Conservation (phyloP, 2,329 filamentous ascomycete species). For the Chrysosphaeria jannelii region DNA sequence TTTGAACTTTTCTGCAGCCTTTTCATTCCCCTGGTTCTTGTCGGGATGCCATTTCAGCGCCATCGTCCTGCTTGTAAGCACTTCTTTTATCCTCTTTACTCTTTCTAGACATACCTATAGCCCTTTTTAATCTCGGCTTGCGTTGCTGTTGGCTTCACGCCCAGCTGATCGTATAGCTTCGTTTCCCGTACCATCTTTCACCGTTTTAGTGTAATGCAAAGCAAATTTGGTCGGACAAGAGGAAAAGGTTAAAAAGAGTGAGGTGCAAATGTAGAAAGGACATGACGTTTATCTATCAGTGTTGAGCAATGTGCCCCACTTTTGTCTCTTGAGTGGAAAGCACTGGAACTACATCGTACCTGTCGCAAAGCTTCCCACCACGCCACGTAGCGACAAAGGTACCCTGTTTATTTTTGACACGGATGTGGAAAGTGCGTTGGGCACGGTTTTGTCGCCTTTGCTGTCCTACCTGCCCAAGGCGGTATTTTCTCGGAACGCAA, state of each 20-base stretch:
- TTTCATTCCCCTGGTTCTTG: constrained; percentile 83
- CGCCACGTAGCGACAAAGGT: no score
- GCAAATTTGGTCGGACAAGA: constrained; percentile 2
- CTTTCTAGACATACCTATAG: constrained; percentile 71
- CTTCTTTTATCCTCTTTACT: constrained; percentile 42
- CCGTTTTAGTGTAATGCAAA: not conserved
- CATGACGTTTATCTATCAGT: not conserved
- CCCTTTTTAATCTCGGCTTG: constrained; percentile 96
- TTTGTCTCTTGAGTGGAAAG: no score
- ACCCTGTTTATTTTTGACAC: no score
- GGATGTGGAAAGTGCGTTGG: no score
- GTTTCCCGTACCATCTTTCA: constrained; percentile 10
- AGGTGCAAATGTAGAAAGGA: not conserved
- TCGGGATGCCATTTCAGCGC: constrained; percentile 86
- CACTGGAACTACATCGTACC: no score
- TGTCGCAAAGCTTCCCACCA: no score
- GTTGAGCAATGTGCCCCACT: no score
- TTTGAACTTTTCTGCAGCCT: constrained; percentile 83
- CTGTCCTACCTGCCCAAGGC: no score
- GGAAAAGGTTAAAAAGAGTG: not conserved
- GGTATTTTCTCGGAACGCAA: no score
- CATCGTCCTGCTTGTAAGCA: constrained; percentile 28
- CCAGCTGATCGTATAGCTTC: constrained; percentile 57
- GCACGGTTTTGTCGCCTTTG: no score
- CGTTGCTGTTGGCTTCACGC: constrained; percentile 46